Percentiles rank a stretch among this genome's conserved stretches.
These are phyloP conservation scores for Verticillium zaregamsianum DNA, from an alignment of 2,329 filamentous ascomycete genomes.

Conservation along the genomic window DNA sequence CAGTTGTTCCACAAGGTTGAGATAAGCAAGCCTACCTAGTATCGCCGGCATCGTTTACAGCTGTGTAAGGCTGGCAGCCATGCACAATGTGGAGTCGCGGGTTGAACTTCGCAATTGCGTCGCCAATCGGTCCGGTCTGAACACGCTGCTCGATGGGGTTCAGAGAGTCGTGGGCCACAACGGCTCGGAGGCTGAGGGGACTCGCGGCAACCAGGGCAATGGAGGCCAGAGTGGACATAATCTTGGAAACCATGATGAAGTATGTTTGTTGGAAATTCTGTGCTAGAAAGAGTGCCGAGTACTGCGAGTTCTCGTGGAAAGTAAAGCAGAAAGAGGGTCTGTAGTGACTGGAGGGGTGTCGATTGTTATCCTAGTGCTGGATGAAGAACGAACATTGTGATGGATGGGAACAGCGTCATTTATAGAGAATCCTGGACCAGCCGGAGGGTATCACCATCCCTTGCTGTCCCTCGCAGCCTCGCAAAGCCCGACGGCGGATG, in stretches of 20 bases:
- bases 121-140: constrained; percentile 9
- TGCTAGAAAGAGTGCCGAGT: not conserved
- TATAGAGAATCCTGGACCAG: not conserved
- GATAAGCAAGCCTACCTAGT: constrained; percentile 8
- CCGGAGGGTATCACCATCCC: not conserved
- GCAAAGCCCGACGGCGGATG: not conserved
- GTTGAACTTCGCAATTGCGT: constrained; percentile 12
- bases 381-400: not conserved
- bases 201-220: constrained; percentile 3
- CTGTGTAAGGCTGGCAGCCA: constrained; percentile 18
- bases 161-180: constrained; percentile 3
- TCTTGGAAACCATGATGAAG: constrained; percentile 8
- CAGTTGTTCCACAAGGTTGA: not conserved
- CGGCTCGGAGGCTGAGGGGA: constrained; percentile 2
- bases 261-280: not conserved
- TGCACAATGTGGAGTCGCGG: constrained; percentile 18
- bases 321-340: not conserved
- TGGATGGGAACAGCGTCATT: not conserved
- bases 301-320: not conserved
- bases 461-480: not conserved
- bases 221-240: constrained; percentile 4
- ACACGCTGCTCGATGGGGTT: constrained; percentile 1
- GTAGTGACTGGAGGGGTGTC: not conserved
- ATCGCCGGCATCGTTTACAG: constrained; percentile 12
- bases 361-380: not conserved